Evolutionary conservation across 192 early-diverging fungal species (phyloP).

Genomic region (Umbelopsis isabellina): DNA sequence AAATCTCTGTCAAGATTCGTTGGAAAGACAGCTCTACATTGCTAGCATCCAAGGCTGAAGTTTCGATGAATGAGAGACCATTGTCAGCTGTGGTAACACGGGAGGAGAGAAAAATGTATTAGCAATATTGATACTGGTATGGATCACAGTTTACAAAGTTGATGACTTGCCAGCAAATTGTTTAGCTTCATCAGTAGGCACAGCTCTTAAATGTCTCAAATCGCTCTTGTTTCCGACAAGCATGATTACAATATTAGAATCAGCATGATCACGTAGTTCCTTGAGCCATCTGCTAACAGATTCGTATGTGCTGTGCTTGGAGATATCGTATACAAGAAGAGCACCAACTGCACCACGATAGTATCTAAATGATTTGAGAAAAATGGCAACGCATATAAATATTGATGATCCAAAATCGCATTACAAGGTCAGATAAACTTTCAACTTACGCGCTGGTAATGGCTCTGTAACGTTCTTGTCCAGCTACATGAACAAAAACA

Average conservation of each 20-base stretch:
- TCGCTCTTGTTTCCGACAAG: conserved; percentile 99
- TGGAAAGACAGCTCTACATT: conserved; percentile 98
- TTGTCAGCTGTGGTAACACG: conserved; percentile 69
- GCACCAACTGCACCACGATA: conserved; percentile 98
- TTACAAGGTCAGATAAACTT: neutral
- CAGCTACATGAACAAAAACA: conserved; percentile 43
- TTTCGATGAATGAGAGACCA: conserved; percentile 96
- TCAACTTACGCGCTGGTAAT: conserved; percentile 72
- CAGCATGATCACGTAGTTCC: conserved; percentile 96
- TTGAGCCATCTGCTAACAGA: conserved; percentile 97
- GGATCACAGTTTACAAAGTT: conserved; percentile 1
- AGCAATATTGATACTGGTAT: neutral
- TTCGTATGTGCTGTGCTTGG: conserved; percentile 94
- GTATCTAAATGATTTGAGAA: conserved; percentile 61
- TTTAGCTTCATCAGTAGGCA: conserved; percentile 97
- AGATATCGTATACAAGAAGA: conserved; percentile 96
- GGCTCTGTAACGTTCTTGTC: conserved; percentile 81
- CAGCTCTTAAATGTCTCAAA: conserved; percentile 93
- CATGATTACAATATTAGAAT: conserved; percentile 99
- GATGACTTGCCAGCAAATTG: conserved; percentile 81
- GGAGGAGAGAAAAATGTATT: neutral
- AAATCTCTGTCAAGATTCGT: conserved; percentile 94
- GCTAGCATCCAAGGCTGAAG: conserved; percentile 95
- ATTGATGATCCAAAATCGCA: neutral
- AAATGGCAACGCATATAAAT: neutral